phyloP scores from a whole-genome alignment of 148 eudicot genomes.

The Pharnaceum exiguum region DNA sequence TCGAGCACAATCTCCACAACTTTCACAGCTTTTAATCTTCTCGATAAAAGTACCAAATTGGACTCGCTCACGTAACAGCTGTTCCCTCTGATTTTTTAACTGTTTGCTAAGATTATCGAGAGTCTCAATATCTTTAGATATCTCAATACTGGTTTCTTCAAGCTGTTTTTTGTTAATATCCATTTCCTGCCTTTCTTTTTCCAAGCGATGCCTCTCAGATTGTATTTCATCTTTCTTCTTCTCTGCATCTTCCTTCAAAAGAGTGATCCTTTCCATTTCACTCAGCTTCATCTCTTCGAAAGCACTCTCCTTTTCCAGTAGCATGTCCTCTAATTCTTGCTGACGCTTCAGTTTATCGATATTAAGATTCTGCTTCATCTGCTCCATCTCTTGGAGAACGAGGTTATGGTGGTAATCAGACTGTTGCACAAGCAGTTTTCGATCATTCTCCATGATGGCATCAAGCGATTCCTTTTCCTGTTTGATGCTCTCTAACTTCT shows the following conservation, averaged over 20 bases:
- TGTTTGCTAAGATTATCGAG: constrained; percentile 63
- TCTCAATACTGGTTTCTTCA: constrained; percentile 59
- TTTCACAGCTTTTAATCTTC: constrained; percentile 51
- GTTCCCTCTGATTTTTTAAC: constrained; percentile 57
- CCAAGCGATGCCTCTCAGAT: constrained; percentile 36
- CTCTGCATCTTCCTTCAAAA: constrained; percentile 42
- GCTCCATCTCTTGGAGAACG: constrained; percentile 58
- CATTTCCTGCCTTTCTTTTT: constrained; percentile 56
- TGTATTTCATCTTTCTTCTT: constrained; percentile 51
- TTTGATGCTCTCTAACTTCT: constrained; percentile 47
- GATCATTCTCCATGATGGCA: constrained; percentile 63
- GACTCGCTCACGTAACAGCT: constrained; percentile 50
- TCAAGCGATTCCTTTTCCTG: constrained; percentile 72
- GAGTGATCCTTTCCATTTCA: constrained; percentile 35
- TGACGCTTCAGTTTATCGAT: constrained; percentile 42
- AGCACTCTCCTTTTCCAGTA: constrained; percentile 52
- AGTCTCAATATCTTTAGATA: constrained; percentile 61
- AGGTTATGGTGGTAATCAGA: constrained; percentile 39
- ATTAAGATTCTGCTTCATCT: constrained; percentile 46
- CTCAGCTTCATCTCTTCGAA: constrained; percentile 50
- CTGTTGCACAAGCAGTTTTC: constrained; percentile 44
- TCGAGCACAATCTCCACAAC: constrained; percentile 51
- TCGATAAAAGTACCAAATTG: constrained; percentile 50
- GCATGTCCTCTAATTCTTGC: constrained; percentile 44
- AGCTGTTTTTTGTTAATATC: constrained; percentile 50